Conservation (phyloP, 1,139 yeast genomes). For the Taphrina deformans region DNA sequence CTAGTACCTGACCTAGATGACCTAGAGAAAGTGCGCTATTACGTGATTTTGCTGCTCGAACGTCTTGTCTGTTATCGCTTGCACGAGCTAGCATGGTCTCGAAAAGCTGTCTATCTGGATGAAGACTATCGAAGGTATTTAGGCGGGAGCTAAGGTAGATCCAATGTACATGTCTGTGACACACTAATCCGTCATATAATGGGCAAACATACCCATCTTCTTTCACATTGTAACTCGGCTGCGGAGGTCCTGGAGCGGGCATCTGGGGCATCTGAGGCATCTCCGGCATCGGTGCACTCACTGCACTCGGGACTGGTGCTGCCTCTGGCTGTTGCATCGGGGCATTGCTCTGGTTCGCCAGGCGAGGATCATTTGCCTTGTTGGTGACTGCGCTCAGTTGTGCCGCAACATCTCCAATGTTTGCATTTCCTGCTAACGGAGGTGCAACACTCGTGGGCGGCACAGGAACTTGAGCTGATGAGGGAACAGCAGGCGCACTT, state of each 20-base stretch:
- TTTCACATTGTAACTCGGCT: slow-evolving; percentile 30
- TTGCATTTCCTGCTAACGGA: not conserved
- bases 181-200: slow-evolving; percentile 9
- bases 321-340: slow-evolving; percentile 1
- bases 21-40: slow-evolving; percentile 16
- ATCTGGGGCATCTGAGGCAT: slow-evolving; percentile 24
- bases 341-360: not conserved
- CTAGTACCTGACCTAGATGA: slow-evolving; percentile 28
- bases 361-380: slow-evolving; percentile 15
- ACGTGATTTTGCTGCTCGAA: not conserved
- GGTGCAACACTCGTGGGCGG: slow-evolving; percentile 16
- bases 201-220: slow-evolving; percentile 41
- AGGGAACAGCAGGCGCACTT: slow-evolving; percentile 19
- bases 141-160: slow-evolving; percentile 19
- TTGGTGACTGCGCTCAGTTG: slow-evolving; percentile 16
- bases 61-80: not conserved
- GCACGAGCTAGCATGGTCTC: not conserved
- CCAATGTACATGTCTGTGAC: not conserved
- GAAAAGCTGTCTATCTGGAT: not conserved
- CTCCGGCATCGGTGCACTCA: slow-evolving; percentile 16
- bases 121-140: slow-evolving; percentile 6
- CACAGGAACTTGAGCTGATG: slow-evolving; percentile 12
- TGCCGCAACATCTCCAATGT: slow-evolving; percentile 17
- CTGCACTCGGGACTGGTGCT: not conserved
- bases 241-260: slow-evolving; percentile 27